A percentile compares a stretch with the other conserved stretches of the same genome.
These are phyloP conservation scores for Aspergillus quadricinctus DNA, from an alignment of 2,329 filamentous ascomycete genomes.

Conservation along the genomic window DNA sequence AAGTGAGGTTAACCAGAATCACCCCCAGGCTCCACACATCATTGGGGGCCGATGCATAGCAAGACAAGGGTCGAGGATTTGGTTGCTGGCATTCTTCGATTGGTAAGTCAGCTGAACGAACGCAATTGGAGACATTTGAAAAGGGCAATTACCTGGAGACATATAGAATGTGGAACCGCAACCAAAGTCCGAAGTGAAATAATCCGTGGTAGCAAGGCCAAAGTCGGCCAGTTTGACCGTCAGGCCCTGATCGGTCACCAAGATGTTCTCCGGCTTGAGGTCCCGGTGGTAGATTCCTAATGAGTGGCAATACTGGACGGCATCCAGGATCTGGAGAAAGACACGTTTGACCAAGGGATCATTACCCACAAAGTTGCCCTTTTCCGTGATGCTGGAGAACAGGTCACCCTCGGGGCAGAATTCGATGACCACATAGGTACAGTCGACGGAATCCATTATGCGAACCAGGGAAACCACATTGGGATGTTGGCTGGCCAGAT, in stretches of 20 bases:
- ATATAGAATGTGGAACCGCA: slow-evolving; percentile 99
- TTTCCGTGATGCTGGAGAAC: slow-evolving; percentile 96
- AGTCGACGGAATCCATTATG: slow-evolving; percentile 87
- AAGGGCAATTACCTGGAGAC: slow-evolving; percentile 81
- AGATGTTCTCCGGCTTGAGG: slow-evolving; percentile 95
- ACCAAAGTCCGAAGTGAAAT: slow-evolving; percentile 86
- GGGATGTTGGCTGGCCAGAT: slow-evolving; percentile 79
- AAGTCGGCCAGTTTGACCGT: slow-evolving; percentile 97
- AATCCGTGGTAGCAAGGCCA: slow-evolving; percentile 82
- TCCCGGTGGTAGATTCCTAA: slow-evolving; percentile 95
- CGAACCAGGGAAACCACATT: slow-evolving; percentile 93
- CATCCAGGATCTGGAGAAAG: slow-evolving; percentile 94
- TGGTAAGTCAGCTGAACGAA: slow-evolving; percentile 6
- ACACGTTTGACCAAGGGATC: slow-evolving; percentile 80
- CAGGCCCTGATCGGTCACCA: slow-evolving; percentile 82
- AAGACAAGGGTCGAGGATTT: slow-evolving; percentile 63
- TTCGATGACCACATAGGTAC: slow-evolving; percentile 93
- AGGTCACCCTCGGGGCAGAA: slow-evolving; percentile 96
- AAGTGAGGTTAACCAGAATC: slow-evolving; percentile 94
- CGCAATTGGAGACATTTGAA: not conserved
- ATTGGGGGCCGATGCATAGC: slow-evolving; percentile 88
- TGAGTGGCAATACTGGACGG: slow-evolving; percentile 90
- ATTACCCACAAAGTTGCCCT: slow-evolving; percentile 87
- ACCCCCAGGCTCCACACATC: slow-evolving; percentile 98
- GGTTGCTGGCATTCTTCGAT: slow-evolving; percentile 82